These are phyloP conservation scores for Brettanomyces naardenensis DNA, from an alignment of 805 yeast species.

Conservation along the genomic window DNA sequence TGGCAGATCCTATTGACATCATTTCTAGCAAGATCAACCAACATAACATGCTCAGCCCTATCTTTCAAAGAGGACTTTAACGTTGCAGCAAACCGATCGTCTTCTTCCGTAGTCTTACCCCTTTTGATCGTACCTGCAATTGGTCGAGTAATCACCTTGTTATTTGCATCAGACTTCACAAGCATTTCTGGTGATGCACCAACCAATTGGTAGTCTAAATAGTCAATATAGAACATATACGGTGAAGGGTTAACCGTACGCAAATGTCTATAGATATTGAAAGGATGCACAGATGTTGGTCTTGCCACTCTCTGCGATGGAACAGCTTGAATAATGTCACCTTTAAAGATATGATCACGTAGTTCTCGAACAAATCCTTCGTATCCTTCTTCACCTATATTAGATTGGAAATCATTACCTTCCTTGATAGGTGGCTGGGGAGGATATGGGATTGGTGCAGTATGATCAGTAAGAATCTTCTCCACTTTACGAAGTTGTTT, in stretches of 20 bases:
- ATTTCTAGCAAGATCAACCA: conserved; percentile 94
- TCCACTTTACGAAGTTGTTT: conserved; percentile 52
- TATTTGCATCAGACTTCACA: conserved; percentile 68
- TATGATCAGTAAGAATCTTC: conserved; percentile 35
- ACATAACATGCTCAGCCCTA: conserved; percentile 97
- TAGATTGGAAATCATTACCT: conserved; percentile 70
- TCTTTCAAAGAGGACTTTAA: conserved; percentile 77
- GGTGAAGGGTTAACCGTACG: conserved; percentile 98
- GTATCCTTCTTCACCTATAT: conserved; percentile 91
- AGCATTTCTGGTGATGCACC: conserved; percentile 97
- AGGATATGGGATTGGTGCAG: conserved; percentile 49
- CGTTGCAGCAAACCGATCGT: conserved; percentile 69
- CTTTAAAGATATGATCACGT: conserved; percentile 76
- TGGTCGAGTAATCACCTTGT: conserved; percentile 86
- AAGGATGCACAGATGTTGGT: conserved; percentile 93
- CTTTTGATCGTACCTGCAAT: conserved; percentile 95
- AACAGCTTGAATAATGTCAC: conserved; percentile 96
- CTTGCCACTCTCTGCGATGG: conserved; percentile 96
- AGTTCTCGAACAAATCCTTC: conserved; percentile 70
- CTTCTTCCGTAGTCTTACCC: conserved; percentile 88
- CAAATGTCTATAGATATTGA: conserved; percentile 89
- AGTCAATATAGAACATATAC: conserved; percentile 88
- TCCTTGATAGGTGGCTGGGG: conserved; percentile 64
- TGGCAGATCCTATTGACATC: conserved; percentile 94
- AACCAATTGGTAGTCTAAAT: conserved; percentile 84